These are phyloP conservation scores for Bisporella sp. DNA, from an alignment of 2,329 filamentous ascomycete species.

Conservation along the genomic window DNA sequence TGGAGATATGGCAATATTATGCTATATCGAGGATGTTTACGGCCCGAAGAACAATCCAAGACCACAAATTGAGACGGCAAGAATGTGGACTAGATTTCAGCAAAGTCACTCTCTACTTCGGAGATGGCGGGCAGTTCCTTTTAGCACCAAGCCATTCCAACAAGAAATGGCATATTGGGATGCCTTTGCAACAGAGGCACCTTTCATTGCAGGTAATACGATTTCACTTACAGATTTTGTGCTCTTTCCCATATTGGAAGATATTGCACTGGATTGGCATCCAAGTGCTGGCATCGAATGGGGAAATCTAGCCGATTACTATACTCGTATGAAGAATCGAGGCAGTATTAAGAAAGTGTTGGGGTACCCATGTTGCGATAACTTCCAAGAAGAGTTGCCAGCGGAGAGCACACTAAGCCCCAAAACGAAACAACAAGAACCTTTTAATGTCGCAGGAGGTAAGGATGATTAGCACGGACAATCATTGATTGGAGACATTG, in stretches of 20 bases:
- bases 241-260: constrained; percentile 48
- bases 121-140: constrained; percentile 17
- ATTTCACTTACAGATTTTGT: constrained; percentile 47
- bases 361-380: neutral
- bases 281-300: constrained; percentile 20
- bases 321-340: constrained; percentile 10
- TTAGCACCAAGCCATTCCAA: constrained; percentile 15
- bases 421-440: too few relatives aligned
- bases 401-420: too few relatives aligned
- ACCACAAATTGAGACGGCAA: constrained; percentile 18
- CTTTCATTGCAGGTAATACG: constrained; percentile 38
- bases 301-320: constrained; percentile 21
- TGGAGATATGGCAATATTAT: constrained; percentile 46
- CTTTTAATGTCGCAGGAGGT: too few relatives aligned
- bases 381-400: too few relatives aligned
- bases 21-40: constrained; percentile 53
- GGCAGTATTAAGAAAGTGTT: constrained; percentile 8
- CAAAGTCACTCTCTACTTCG: constrained; percentile 15
- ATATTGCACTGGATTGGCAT: constrained; percentile 32
- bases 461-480: too few relatives aligned
- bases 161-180: constrained; percentile 25
- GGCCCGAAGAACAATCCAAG: constrained; percentile 18
- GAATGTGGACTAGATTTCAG: constrained; percentile 20
- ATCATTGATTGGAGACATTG: too few relatives aligned
- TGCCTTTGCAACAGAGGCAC: constrained; percentile 10